Base-by-base conservation (phyloP, 2,329 filamentous ascomycete genomes). In the Trichoderma gracile region DNA sequence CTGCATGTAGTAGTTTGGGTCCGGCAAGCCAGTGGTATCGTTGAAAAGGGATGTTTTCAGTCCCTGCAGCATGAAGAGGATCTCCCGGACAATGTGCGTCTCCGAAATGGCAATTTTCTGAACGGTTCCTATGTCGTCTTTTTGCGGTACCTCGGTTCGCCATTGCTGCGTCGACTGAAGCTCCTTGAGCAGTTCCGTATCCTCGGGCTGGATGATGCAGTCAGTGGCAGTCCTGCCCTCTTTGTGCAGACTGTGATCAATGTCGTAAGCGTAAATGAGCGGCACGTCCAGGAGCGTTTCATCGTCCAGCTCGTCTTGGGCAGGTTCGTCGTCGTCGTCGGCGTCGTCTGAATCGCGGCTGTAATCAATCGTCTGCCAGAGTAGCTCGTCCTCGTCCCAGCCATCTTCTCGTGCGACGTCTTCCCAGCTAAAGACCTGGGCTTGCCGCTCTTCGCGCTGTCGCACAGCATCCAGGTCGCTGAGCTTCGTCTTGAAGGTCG, bases 41-140 rank as follows among this genome's bases (percentile, higher is more conserved):
- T 78, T 78, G 70, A 93, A 97, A 1, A 97, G 73, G 1, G 87
- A 89, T 2, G 90, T 94, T 6, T 88, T 84, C 4, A 95, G 78
- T 0, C 93, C 93, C 61, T 87, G 85, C 0, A 98, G 82, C 91
- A 97, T 96, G 71, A 92, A 94, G 0, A 97, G 79, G 0, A 87
- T 85, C 61, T 98, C 93, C 54, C 92, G 86, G 27, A 93, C 78
- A 12, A 88, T 80, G 68, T 93, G 87, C 1, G 90, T 79, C 73
- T 97, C 93, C 0, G 89, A 85, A 6, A 94, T 79, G 1, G 76
- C 70, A 0, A 79, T 74, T 64, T 81, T 82, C 38, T 75, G 76
- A 0, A 75, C 66, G 40, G 71, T 72, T 0, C 73, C 75, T 10
- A 70, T 66, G 3, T 72, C 56, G 21, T 80, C 77, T 57, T 62